Conservation (phyloP, 1,284 basidiomycete species). For the Ustilago sp. region DNA sequence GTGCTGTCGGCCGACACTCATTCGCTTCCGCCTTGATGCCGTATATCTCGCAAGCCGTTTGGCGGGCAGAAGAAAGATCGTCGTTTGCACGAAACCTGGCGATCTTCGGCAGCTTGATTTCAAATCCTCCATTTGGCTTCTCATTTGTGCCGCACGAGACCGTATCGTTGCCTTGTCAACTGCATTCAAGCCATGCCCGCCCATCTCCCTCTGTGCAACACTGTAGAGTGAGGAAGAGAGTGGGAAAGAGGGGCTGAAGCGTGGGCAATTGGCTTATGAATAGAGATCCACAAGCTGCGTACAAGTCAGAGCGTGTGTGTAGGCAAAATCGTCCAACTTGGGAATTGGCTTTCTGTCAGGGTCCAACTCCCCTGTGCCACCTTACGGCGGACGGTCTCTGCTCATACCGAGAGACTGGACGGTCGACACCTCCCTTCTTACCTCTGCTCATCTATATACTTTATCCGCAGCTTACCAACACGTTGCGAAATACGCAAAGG, state of each 20-base stretch:
- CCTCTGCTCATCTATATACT: too few relatives aligned
- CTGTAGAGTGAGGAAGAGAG: background rate
- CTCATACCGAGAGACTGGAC: too few relatives aligned
- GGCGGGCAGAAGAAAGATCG: background rate
- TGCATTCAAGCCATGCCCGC: too few relatives aligned
- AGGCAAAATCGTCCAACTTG: background rate
- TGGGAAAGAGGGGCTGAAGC: background rate
- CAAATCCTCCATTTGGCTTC: background rate
- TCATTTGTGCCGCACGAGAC: background rate
- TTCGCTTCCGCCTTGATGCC: background rate
- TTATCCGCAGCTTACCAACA: too few relatives aligned
- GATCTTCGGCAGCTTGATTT: background rate
- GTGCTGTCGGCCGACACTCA: background rate
- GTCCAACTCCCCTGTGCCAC: background rate
- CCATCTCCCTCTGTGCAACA: background rate
- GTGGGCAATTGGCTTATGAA: too few relatives aligned
- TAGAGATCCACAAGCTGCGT: background rate
- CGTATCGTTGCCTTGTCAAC: background rate
- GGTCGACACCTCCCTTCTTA: too few relatives aligned
- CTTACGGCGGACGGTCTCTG: background rate
- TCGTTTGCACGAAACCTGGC: background rate
- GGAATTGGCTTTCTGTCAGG: constrained; percentile 5
- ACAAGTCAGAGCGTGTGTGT: background rate
- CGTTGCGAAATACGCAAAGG: too few relatives aligned
- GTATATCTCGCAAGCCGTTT: too few relatives aligned